Percentiles rank a stretch among this genome's conserved stretches.
phyloP scores from a whole-genome alignment of 108 stramenopile species.

The Nitzschia sp. region DNA sequence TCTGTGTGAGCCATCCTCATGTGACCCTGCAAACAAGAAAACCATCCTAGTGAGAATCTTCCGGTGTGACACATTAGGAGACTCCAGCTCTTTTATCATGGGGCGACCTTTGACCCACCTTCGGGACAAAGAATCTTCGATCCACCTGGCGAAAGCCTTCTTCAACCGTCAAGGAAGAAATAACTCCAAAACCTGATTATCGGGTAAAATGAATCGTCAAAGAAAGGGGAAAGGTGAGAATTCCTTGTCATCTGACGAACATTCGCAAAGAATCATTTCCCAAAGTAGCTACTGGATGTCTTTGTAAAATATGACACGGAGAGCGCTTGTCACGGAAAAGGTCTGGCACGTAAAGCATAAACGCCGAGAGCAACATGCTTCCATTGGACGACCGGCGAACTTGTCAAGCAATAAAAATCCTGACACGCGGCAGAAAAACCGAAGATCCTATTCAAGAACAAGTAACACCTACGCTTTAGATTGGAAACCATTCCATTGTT shows the following conservation, averaged over 20 bases:
- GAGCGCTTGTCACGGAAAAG: too few relatives aligned
- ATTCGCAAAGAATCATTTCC: too few relatives aligned
- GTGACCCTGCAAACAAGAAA: background rate
- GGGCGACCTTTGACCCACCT: conserved; percentile 47
- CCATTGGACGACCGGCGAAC: too few relatives aligned
- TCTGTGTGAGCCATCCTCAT: conserved; percentile 65
- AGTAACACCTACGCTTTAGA: conserved; percentile 75
- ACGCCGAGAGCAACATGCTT: too few relatives aligned
- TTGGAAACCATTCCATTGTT: conserved; percentile 90
- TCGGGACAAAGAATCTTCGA: conserved; percentile 82
- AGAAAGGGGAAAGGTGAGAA: conserved; percentile 2
- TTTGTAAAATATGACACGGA: too few relatives aligned
- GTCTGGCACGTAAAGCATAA: too few relatives aligned
- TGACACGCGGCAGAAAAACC: background rate
- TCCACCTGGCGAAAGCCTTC: conserved; percentile 78
- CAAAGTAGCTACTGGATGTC: too few relatives aligned
- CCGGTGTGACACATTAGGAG: too few relatives aligned
- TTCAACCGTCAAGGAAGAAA: conserved; percentile 70
- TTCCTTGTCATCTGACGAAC: background rate
- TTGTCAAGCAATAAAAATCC: too few relatives aligned
- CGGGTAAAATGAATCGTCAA: conserved; percentile 3
- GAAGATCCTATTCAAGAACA: background rate
- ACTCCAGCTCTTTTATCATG: too few relatives aligned
- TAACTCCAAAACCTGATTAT: conserved; percentile 62
- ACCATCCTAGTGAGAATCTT: too few relatives aligned